Base-by-base conservation (phyloP, 257 asterid species). In the Capsicum baccatum region DNA sequence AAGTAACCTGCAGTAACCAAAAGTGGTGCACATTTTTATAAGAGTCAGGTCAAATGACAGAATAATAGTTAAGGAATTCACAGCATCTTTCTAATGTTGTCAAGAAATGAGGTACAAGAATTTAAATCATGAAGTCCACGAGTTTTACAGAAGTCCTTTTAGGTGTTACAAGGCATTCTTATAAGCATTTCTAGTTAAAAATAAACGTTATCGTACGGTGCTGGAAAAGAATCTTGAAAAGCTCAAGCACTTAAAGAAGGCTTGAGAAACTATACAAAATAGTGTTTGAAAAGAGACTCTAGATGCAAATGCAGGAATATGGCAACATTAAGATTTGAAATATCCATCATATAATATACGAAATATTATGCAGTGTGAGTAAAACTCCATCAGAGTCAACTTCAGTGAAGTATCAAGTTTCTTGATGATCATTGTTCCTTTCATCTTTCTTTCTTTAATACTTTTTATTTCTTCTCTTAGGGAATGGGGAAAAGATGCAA, bases 1-100 rank as follows among this genome's bases (percentile, higher is more conserved):
- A 88, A 47, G 99, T 90, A 76, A 94, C 94, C 99, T 96, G 89
- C 70, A 84, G 85, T n/a, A 78, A 85, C 35, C 66, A 82, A 68
- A 86, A 79, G 81, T 71, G 10, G 85, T 8, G 13, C 81, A 76
- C 48, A 78, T 17, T 26, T 26, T 78, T 15, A 80, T 35, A 52
- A 9, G 47, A 78, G 48, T 66, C 37, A 4, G 60, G 12, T 35
- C 21, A 60, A 82, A 59, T 50, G 1, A 68, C 74, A 73, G 60
- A 62, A 81, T 10, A 82, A 63, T 80, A 84, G 21, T 80, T 82
- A 60, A 78, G 59, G 64, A 14, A 78, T 78, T 78, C 64, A 78
- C 26, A 78, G 64, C 82, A 78, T 54, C 47, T 69, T 68, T 37
- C 54, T 21, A 52, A 52, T 21, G n/a, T 76, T 76, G 63, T 76